Conservation (phyloP, 176 grass and related monocot species). For the Eleusine indica region DNA sequence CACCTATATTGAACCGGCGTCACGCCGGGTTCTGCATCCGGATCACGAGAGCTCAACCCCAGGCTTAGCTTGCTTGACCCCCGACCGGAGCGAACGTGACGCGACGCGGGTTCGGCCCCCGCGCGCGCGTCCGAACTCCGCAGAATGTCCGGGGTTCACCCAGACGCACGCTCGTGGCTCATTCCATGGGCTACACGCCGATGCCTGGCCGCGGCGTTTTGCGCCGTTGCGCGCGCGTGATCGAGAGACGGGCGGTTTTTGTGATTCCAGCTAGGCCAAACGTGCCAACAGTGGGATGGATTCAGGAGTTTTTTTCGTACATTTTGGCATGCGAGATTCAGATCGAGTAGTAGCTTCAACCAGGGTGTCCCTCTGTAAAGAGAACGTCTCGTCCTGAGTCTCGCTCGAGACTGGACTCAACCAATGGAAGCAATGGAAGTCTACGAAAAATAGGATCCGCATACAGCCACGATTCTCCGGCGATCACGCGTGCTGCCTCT, state of each 20-base stretch:
- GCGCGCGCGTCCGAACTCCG: neutral
- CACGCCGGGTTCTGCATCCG: neutral
- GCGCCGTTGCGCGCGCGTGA: neutral
- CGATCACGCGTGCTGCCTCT: no score
- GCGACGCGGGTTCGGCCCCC: conserved; percentile 9
- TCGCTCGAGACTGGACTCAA: no score
- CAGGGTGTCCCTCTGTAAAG: no score
- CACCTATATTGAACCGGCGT: no score
- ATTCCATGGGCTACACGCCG: neutral
- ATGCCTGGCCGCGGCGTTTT: neutral
- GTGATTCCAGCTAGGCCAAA: neutral
- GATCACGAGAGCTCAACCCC: neutral
- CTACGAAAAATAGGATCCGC: no score
- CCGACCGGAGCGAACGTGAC: neutral
- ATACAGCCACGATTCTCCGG: no score
- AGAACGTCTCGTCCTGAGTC: no score
- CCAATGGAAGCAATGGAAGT: no score
- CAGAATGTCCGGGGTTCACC: neutral
- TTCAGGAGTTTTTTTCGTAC: neutral
- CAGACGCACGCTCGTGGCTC: neutral
- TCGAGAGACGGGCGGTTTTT: neutral
- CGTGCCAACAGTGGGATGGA: conserved; percentile 14
- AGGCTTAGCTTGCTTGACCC: neutral
- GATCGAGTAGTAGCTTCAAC: neutral
- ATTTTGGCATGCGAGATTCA: neutral